Evolutionary conservation across 257 asterid species (phyloP), one percentile per base, ranked within the genome.

Genomic region (Knoxia roxburghii): DNA sequence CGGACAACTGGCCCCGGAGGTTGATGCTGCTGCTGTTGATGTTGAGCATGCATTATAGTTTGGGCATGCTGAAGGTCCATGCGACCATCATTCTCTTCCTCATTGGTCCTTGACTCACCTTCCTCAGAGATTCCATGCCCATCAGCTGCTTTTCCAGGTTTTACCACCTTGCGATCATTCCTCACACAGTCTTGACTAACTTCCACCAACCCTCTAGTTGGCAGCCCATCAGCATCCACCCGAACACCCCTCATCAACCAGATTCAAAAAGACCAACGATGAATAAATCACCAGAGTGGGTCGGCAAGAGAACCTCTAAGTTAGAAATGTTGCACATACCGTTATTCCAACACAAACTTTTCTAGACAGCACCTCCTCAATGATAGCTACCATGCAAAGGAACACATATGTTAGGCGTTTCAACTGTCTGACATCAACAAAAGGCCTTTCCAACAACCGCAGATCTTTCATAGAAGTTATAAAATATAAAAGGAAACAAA

Each of bases 211-310:
- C 79, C 69, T 67, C 75, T 67, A 68, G 77, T 62, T 61, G 79
- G 76, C 53, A 71, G 73, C 64, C 68, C 73, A 75, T 72, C 64
- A 61, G 40, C 26, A 29, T 75, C 69, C 74, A 62, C 65, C 64
- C 72, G 70, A 72, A 72, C 59, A 30, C 87, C 49, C 78, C 78
- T 82, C 87, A 82, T 82, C 81, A 82, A 82, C 82, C 79, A 77
- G 87, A 82, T 79, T 75, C 83, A 70, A 68, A 79, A 64, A 67
- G 79, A 48, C 77, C 77, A 68, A 68, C 54, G 73, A 76, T 65
- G 80, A 74, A 77, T 63, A 72, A 73, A 49, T 78, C 72, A 68
- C 68, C 69, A 41, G 80, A 82, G 69, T 66, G 74, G 59, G 81
- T 70, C 55, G 62, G 78, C 61, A 68, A 70, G 64, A 67, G 73